Percentiles rank a stretch among this genome's conserved stretches.
Evolutionary conservation across 345 rosid species (phyloP).

Genomic region (Hibiscus trionum): DNA sequence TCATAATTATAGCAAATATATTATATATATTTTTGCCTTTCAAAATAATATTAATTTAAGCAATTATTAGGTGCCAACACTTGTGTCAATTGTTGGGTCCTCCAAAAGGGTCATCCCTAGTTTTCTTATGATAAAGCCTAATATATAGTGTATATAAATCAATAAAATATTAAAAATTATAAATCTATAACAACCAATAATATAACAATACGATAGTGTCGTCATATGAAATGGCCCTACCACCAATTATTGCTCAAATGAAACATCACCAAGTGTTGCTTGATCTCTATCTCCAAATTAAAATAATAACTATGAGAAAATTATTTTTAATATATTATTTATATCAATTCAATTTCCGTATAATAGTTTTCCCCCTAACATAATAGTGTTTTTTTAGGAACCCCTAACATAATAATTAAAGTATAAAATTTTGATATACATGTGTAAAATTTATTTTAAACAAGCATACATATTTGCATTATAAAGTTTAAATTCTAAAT

Average conservation of each 20-base stretch:
- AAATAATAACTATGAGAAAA: neutral
- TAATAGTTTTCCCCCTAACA: too few relatives aligned
- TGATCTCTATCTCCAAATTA: neutral
- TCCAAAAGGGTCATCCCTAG: conserved; percentile 2
- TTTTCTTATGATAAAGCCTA: conserved; percentile 3
- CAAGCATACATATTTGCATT: too few relatives aligned
- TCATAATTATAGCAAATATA: neutral
- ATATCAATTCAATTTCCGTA: too few relatives aligned
- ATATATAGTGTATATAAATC: neutral
- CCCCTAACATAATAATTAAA: too few relatives aligned
- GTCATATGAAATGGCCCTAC: conserved; percentile 9
- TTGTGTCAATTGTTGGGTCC: conserved; percentile 1
- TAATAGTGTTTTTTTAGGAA: too few relatives aligned
- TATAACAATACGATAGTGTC: neutral
- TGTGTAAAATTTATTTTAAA: too few relatives aligned
- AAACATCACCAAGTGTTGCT: neutral
- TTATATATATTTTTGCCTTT: neutral
- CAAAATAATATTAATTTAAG: too few relatives aligned
- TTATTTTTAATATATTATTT: too few relatives aligned
- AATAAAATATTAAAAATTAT: neutral
- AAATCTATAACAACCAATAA: conserved; percentile 10
- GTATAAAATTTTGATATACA: too few relatives aligned
- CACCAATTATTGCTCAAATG: neutral
- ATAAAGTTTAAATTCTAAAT: too few relatives aligned
- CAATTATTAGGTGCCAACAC: too few relatives aligned